Evolutionary conservation across 768 basidiomycete genomes (phyloP).

Genomic region (Panaeolus cyanescens): DNA sequence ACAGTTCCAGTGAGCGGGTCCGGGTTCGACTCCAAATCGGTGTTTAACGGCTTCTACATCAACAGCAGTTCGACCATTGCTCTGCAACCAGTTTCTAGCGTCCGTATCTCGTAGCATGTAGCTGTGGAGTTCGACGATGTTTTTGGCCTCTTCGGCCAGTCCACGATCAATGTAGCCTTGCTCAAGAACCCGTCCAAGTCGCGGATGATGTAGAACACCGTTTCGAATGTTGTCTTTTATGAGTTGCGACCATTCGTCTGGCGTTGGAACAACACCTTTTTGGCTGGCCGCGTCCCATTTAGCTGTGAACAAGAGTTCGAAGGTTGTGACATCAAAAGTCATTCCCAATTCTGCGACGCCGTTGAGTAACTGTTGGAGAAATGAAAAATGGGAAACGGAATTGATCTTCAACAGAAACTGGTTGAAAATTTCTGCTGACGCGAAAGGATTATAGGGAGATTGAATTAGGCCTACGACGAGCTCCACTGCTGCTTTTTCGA

Average conservation of each 20-base stretch:
- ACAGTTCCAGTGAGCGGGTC: background rate
- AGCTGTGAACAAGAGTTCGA: conserved; percentile 49
- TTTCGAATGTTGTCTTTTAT: conserved; percentile 49
- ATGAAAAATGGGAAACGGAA: background rate
- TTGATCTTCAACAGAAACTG: background rate
- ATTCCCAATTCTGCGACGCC: background rate
- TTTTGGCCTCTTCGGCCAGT: conserved; percentile 32
- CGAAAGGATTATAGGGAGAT: background rate
- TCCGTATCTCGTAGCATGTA: conserved; percentile 3
- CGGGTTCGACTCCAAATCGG: background rate
- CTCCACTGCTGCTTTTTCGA: conserved; percentile 12
- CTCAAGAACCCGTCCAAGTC: conserved; percentile 41
- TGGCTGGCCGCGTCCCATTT: conserved; percentile 31
- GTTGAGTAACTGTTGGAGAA: background rate
- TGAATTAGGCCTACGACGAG: conserved; percentile 14
- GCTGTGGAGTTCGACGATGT: conserved; percentile 40
- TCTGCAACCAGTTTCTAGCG: conserved; percentile 8
- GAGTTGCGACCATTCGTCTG: conserved; percentile 38
- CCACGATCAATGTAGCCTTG: conserved; percentile 44
- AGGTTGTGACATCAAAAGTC: conserved; percentile 34
- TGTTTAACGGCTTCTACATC: background rate
- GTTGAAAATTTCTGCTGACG: background rate
- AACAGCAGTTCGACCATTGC: conserved; percentile 14
- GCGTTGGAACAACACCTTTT: conserved; percentile 28
- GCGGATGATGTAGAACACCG: conserved; percentile 44